These are phyloP conservation scores for Hericium erinaceus DNA, from an alignment of 768 basidiomycete genomes.

Conservation along the genomic window DNA sequence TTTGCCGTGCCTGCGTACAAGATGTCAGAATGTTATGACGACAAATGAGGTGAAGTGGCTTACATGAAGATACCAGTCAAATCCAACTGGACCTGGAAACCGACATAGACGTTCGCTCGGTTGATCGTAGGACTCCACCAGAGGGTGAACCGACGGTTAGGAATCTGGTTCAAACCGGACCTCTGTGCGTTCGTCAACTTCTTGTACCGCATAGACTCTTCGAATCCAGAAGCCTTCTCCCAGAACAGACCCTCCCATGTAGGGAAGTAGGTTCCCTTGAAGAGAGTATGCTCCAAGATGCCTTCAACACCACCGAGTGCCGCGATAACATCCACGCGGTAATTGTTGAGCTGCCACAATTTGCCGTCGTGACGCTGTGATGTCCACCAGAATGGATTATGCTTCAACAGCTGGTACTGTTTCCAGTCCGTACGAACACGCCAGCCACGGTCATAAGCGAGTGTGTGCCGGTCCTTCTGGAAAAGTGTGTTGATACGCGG, in stretches of 20 bases:
- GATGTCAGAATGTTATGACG: conserved; percentile 4
- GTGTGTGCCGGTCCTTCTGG: conserved; percentile 95
- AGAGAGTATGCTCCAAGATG: conserved; percentile 92
- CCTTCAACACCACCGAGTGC: conserved; percentile 94
- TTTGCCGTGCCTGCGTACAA: conserved; percentile 76
- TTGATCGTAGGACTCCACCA: conserved; percentile 99
- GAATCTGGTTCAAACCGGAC: conserved; percentile 95
- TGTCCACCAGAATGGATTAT: conserved; percentile 99
- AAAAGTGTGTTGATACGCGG: conserved; percentile 98
- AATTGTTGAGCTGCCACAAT: conserved; percentile 95
- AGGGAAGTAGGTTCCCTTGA: conserved; percentile 97
- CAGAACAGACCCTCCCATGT: conserved; percentile 99
- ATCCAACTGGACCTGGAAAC: conserved; percentile 99
- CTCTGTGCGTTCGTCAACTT: conserved; percentile 97
- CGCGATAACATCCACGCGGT: conserved; percentile 98
- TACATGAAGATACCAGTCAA: conserved; percentile 93
- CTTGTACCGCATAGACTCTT: conserved; percentile 93
- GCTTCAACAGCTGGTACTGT: conserved; percentile 88
- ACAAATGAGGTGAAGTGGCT: conserved; percentile 13
- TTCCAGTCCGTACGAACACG: conserved; percentile 97
- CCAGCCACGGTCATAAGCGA: conserved; percentile 99
- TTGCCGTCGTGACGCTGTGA: conserved; percentile 95
- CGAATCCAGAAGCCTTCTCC: conserved; percentile 97
- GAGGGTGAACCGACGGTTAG: conserved; percentile 96
- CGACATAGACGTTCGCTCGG: conserved; percentile 98